Evolutionary conservation across 2,329 filamentous ascomycete species (phyloP).

Genomic region (Falciphora oryzae): DNA sequence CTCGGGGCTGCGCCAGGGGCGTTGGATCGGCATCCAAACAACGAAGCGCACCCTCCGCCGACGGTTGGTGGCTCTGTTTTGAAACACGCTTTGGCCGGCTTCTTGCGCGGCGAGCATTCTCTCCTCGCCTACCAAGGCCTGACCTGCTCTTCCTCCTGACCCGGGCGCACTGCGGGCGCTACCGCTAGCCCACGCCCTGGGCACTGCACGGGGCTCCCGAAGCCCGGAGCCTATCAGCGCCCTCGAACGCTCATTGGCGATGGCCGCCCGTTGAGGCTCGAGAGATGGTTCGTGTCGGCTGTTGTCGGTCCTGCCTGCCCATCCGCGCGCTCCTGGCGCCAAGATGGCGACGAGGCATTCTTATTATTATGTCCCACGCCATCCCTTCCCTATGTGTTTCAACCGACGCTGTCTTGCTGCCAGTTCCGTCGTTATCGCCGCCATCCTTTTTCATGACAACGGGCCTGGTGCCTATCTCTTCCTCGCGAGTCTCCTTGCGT

Average conservation of each 20-base stretch:
- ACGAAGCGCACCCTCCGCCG: background rate
- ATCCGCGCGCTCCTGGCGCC: background rate
- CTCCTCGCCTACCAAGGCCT: background rate
- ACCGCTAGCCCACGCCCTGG: no score
- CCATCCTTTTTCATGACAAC: background rate
- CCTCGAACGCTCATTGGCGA: background rate
- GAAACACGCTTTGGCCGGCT: background rate
- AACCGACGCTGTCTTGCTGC: background rate
- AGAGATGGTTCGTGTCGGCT: background rate
- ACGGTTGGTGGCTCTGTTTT: background rate
- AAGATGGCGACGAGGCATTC: background rate
- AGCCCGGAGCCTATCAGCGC: background rate
- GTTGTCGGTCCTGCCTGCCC: background rate
- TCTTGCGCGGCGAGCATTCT: background rate
- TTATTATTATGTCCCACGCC: background rate
- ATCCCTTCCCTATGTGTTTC: background rate
- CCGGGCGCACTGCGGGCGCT: background rate
- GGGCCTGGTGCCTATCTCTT: background rate
- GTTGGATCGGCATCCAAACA: background rate
- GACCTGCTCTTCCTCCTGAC: background rate
- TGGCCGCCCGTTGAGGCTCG: background rate
- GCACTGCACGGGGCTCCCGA: background rate
- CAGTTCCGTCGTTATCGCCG: no score
- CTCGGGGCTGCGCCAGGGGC: background rate
- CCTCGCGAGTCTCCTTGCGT: no score